Base-by-base conservation (phyloP, 2,329 filamentous ascomycete species). In the Anthostomella pinea region DNA sequence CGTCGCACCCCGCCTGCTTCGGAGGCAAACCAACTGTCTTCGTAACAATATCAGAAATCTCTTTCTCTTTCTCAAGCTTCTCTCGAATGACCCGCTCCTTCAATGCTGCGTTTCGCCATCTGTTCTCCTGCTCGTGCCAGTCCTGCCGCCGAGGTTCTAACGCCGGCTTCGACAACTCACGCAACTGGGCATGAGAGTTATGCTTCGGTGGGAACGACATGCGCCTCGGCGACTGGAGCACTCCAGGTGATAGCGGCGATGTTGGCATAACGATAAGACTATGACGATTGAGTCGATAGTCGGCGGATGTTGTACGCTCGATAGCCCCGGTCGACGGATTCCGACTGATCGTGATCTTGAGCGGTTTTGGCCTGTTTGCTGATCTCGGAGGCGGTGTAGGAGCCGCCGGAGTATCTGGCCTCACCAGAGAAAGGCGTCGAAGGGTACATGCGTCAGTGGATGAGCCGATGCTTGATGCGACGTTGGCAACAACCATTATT, bases 401-500 rank as follows among this genome's bases (percentile, higher is more conserved):
- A 16, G n/a, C n/a, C n/a, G 22, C 13, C 15, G 35, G 14, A 14
- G 31, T 30, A 8, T 48, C 44, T 18, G 31, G 35, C 27, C 40
- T 33, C 19, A 38, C 16, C 26, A 32, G 14, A 30, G 28, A 27
- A 17, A 42, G 33, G n/a, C 30, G 16, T 15, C 32, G 40, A 3
- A 45, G 19, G 8, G 35, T 45, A 17, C 42, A 25, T 20, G 38
- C 38, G 14, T 30, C 40, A 3, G 35, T 45, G 18, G 44, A 25
- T 20, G 38, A 39, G 14, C 31, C 40, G 3, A 40, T 30, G 26
- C 27, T 39, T 3, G 51, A 43, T 28, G 45, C 41, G 15, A 50
- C 17, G 33, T 51, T 39, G 8, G 47, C 48, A 2, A 55, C 43
- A 1, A 55, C 43, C 46, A 58, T 57, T n/a, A 57, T 41, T 5